Base-by-base conservation (phyloP, 108 stramenopile genomes). In the Conticribra guillardii region DNA sequence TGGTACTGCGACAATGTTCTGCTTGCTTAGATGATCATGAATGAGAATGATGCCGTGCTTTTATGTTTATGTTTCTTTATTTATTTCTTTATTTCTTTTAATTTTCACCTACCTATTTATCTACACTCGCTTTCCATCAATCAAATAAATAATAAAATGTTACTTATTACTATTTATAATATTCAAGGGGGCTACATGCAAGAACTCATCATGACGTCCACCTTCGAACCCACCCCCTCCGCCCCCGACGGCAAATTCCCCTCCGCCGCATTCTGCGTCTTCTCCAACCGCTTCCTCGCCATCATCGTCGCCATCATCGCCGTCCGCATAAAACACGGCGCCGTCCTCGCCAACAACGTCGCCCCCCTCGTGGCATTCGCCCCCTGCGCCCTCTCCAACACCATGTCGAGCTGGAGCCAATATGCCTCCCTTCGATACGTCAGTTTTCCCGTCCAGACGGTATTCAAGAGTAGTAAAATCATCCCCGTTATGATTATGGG, bases 401-500 rank as follows among this genome's bases (percentile, higher is more conserved):
- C 97, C 64, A 87, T 98, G 78, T 91, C 90, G 60, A 87, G 87
- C 18, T 99, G 97, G 96, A 87, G 92, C 76, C 99, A 99, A 83
- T 98, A 98, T 74, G 97, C 97, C 26, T 92, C 94, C 5, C 84
- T 99, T 30, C 76, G 90, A 55, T 99, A 98, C 73, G 98, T 99
- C 1, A 92, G 95, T 54, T 99, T 99, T 78, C 99, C 99, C 22
- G 94, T 97, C 14, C 95, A 97, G 83, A 97, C 97, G 4, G 89
- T 99, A 54, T 95, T 96, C 82, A 99, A 99, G 76, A 83, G 85
- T 37, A 96, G 91, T 71, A 99, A 99, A 89, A 93, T 99, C 52
- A 97, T 98, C 19, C 99, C 99, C 4, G 97, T 99, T 73, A 99
- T 99, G 99, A 76, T 99, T 47, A 98, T 99, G 98, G 98, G 98